Base-by-base conservation (phyloP, 306 rosid species). In the Herpetospermum pedunculosum region DNA sequence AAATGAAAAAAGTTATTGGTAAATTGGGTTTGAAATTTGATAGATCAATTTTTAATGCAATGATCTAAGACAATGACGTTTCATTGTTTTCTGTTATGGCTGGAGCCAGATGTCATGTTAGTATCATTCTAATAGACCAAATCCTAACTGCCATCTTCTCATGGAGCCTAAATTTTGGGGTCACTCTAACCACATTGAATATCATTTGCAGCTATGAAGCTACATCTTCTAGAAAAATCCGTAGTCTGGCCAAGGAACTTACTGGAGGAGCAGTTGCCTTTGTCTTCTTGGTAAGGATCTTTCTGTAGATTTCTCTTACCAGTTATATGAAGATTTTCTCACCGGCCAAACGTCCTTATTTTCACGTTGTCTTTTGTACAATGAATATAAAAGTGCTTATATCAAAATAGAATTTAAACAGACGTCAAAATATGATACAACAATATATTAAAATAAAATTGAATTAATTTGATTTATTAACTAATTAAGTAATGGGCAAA, bases 231-330 rank as follows among this genome's bases (percentile, higher is more conserved):
- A 78, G 95, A 84, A 82, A 77, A 85, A 89, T 72, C 84, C 95
- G 89, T 53, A 81, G 88, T 78, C 92, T 89, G 81, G 79, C 57
- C n/a, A 91, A 94, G 86, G 97, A 87, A 81, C 89, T 91, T 70
- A 65, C 65, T 35, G 85, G 95, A 6, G 99, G 89, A 77, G 88
- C 92, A 44, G 84, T 86, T 65, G 96, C 98, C 47, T 94, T 97
- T 28, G 76, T 73, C 32, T 53, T 53, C 76, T 35, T 74, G 77
- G 77, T 74, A 74, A 26, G 55, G 13, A 44, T 74, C 32, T 21
- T 6, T 74, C 69, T 28, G 4, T 28, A 14, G 9, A 21, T 74
- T 40, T 59, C 18, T 25, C 35, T 14, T 46, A 14, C 46, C 57
- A 23, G 35, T 69, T 25, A 6, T 18, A 25, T 47, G 73, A 48